Percentiles rank a stretch among this genome's conserved stretches.
Conservation (phyloP, 164 flowering plant genomes). For the Platanus orientalis region DNA sequence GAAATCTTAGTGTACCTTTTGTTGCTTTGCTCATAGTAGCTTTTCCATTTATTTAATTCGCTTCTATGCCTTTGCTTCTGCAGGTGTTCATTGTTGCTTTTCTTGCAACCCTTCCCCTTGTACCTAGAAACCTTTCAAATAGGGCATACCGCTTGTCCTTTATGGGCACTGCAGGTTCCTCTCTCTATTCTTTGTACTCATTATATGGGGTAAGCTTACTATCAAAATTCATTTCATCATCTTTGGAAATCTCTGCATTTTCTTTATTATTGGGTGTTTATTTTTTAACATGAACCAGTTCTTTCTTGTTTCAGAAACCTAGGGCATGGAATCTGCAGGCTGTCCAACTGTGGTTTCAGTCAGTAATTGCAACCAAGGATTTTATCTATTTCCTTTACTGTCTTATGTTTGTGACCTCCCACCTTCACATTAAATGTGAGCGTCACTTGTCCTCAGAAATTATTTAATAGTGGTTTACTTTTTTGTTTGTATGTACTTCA, state of each 20-base stretch:
- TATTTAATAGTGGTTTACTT: slow-evolving; percentile 1
- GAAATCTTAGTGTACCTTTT: not conserved
- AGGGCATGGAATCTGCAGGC: slow-evolving; percentile 94
- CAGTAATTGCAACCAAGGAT: slow-evolving; percentile 84
- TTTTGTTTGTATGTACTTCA: not conserved
- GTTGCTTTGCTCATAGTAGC: not conserved
- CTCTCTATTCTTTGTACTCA: slow-evolving; percentile 73
- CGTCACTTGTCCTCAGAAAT: slow-evolving; percentile 3
- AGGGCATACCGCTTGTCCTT: slow-evolving; percentile 86
- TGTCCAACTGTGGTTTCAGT: slow-evolving; percentile 84
- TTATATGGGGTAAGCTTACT: slow-evolving; percentile 71
- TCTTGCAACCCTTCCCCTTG: slow-evolving; percentile 78
- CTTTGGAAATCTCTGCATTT: not conserved
- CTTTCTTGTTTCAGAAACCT: slow-evolving; percentile 57
- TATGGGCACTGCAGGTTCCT: slow-evolving; percentile 82
- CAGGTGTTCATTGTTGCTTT: slow-evolving; percentile 88
- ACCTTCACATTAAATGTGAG: slow-evolving; percentile 78
- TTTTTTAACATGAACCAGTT: slow-evolving; percentile 6
- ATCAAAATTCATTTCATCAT: not conserved
- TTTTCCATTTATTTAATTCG: slow-evolving; percentile 1
- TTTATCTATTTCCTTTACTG: slow-evolving; percentile 88
- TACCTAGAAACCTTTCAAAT: slow-evolving; percentile 64
- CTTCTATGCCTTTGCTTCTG: slow-evolving; percentile 13
- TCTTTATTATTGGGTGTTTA: not conserved
- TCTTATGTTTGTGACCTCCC: slow-evolving; percentile 74